Base-by-base conservation (phyloP, 179 eudicot species). In the Monotropa hypopitys region DNA sequence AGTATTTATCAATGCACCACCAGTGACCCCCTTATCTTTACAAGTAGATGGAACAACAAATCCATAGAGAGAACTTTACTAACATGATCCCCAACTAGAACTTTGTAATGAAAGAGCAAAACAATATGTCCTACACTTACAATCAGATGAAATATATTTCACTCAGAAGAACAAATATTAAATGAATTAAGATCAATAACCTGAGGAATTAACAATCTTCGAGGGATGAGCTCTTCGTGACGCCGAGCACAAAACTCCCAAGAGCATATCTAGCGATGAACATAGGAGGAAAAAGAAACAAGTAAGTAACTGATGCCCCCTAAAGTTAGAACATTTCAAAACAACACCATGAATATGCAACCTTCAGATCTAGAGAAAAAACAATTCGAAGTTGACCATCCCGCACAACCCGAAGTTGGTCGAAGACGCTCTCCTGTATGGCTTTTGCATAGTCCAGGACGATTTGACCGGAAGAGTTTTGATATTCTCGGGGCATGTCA, bases 241-340 rank as follows among this genome's bases (percentile, higher is more conserved):
- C 92, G 89, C 59, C 92, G 86, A 46, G 94, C 99, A 87, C 99
- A 95, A 84, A 95, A 95, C 78, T 95, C 99, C 99, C 99, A 95
- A n/a, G 98, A 95, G 85, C 97, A 91, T 83, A 95, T 95, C 99
- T 95, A 81, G 59, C 51, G 72, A 40, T 68, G 40, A 65, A 73
- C 1, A 1, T 5, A 20, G 33, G 18, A 72, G 9, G 23, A 81
- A 50, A 72, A 51, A 72, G 73, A 32, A 30, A 77, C 59, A 72
- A 70, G 50, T 76, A 49, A 46, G 40, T 9, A 82, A 53, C 51
- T 15, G 20, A 59, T 57, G 40, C 71, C 23, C 32, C 53, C 23
- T 77, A 32, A 51, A 69, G 45, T 5, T 57, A 9, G 9, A 63
- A 51, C 75, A 56, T 30, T 53, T 13, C 53, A 38, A 76, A 40